These are phyloP conservation scores for Boletus pseudo-olivaceus DNA, from an alignment of 768 basidiomycete species.

Conservation along the genomic window DNA sequence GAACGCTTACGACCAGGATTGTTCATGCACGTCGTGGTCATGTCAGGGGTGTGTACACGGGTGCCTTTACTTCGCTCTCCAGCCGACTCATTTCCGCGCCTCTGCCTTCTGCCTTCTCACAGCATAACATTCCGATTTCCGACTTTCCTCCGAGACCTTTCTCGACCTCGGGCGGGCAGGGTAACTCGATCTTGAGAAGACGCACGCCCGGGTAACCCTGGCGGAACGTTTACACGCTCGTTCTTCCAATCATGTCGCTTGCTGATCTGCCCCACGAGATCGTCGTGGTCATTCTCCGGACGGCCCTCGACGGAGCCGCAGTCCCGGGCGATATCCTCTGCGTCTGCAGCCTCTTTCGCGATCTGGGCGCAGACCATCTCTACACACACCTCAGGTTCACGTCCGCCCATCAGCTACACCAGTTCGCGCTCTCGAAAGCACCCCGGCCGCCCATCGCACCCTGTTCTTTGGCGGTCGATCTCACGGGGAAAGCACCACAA, in stretches of 20 bases:
- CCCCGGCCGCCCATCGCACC: conserved; percentile 21
- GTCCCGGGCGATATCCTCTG: conserved; percentile 22
- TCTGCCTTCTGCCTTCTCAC: neutral
- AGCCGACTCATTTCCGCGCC: neutral
- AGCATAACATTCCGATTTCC: conserved; percentile 1
- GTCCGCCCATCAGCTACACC: conserved; percentile 20
- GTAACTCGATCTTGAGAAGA: neutral
- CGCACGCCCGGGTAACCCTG: neutral
- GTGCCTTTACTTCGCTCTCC: neutral
- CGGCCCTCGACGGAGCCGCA: conserved; percentile 9
- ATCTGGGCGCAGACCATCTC: conserved; percentile 19
- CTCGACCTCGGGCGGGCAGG: neutral
- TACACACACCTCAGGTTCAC: conserved; percentile 27
- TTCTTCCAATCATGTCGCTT: conserved; percentile 8
- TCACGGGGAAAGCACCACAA: conserved; percentile 29
- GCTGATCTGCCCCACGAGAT: conserved; percentile 24
- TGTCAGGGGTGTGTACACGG: neutral
- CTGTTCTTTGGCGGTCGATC: conserved; percentile 25
- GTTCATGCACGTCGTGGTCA: too few species aligned
- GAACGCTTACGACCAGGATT: neutral
- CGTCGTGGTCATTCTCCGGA: conserved; percentile 14
- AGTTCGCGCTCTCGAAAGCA: conserved; percentile 10
- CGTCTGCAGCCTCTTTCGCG: conserved; percentile 19
- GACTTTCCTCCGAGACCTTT: neutral
- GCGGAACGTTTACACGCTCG: neutral